Base-by-base conservation (phyloP, 2,329 filamentous ascomycete species). In the Emmonsiellopsis sp. region DNA sequence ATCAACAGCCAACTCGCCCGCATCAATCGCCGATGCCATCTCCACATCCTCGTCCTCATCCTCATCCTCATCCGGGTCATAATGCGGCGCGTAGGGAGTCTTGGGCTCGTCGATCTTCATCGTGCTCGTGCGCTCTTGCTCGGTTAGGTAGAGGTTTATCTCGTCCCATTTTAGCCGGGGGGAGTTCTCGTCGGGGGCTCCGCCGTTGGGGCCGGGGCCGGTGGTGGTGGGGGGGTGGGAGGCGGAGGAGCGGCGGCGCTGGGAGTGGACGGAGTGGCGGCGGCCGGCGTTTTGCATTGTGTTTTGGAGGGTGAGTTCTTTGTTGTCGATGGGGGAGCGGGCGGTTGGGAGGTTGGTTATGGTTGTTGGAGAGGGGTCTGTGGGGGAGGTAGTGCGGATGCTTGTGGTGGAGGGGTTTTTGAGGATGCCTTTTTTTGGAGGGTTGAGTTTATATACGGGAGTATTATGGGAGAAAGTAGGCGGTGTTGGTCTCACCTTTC, bases 71-170 rank as follows among this genome's bases (percentile, higher is more conserved):
- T 83, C 70, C 4, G 91, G 90, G 65, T 97, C 88, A 71, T 96
- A 96, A 65, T 90, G 88, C 65, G 86, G 87, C 37, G 89, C 93
- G 68, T 92, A 98, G 4, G 93, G 93, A 6, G 93, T 98, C 79
- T 98, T 98, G 57, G 93, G 93, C 75, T 98, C 93, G 61, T 90
- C 88, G 60, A 98, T 98, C 78, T 97, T 98, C 93, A 98, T 98
- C 55, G 91, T 96, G 57, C 87, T 86, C 55, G 85, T 89, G 71
- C 88, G 91, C 72, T 97, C 89, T 71, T 97, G 92, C 74, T 98
- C 93, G 6, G 93, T 93, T 51, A 98, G 80, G 73, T 96, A 98
- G 34, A 98, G 80, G 67, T 98, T 98, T 45, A 88, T 93, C 75
- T 98, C 93, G 70, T 98, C 93, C 93, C 93, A 98, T 74, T 96